Evolutionary conservation across 306 rosid genomes (phyloP), one percentile per base, ranked within the genome.

Genomic region (Gillenia trifoliata): DNA sequence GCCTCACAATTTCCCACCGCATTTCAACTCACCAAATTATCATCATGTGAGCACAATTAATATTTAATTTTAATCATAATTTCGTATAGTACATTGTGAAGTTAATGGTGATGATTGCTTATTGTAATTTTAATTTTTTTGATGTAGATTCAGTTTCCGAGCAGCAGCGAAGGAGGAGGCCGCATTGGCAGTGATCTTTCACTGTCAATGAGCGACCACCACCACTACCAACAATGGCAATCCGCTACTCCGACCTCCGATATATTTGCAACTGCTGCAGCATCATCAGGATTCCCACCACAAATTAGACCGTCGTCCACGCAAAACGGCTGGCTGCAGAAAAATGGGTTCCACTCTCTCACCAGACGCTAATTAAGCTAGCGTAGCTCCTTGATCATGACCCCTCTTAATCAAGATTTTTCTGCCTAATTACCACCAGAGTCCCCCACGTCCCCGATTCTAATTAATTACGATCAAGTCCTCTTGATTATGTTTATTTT

Each of bases 241-340:
- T 30, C 83, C 5, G 83, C 87, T 52, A 83, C 83, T 74, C 84
- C 89, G 36, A 17, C 68, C 29, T 64, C 70, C 72, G 59, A 60
- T 9, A 28, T 78, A 72, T 80, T 81, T 77, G 89, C 96, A 85
- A 83, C 80, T 84, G 94, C 97, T 87, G 99, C 99, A 95, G 99
- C 99, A 95, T 95, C 99, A 95, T 95, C 99, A 95, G 99, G 99
- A 95, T 95, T 95, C 99, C 86, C 89, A 80, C 88, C 75, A 47
- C 98, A 88, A 84, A 88, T 81, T 45, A 66, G 76, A 79, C 45
- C 47, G 83, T 71, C 17, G 83, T 66, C 64, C 83, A 36, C 66
- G 83, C 26, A 90, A 85, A 83, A 77, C 8, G 11, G 79, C 83
- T 84, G 91, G 97, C 84, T 80, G 85, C 96, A 86, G 74, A 88